Conservation (phyloP, 345 rosid genomes). For the Citrus cavaleriei region DNA sequence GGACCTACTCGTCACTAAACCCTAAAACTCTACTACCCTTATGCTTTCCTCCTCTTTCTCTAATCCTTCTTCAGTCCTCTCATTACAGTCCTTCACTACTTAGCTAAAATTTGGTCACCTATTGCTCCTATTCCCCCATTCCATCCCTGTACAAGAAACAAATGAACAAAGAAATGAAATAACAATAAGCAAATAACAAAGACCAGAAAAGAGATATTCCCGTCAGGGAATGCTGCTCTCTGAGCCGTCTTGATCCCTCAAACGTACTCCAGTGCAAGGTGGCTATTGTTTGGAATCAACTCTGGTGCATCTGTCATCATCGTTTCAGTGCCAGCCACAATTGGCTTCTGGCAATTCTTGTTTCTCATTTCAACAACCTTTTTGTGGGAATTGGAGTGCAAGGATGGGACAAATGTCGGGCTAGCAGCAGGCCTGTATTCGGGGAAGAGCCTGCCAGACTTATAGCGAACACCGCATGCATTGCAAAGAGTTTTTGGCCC, state of each 20-base stretch:
- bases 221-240: slow-evolving; percentile 3
- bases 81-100: slow-evolving; percentile 32
- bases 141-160: slow-evolving; percentile 57
- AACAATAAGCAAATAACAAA: slow-evolving; percentile 20
- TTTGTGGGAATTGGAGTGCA: slow-evolving; percentile 97
- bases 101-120: slow-evolving; percentile 37
- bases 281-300: slow-evolving; percentile 43
- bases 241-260: slow-evolving; percentile 14
- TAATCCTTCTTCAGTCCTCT: slow-evolving; percentile 21
- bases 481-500: slow-evolving; percentile 98
- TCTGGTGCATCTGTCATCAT: slow-evolving; percentile 26
- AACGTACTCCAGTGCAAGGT: slow-evolving; percentile 34
- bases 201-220: slow-evolving; percentile 12
- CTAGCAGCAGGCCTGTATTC: slow-evolving; percentile 98
- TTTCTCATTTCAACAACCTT: slow-evolving; percentile 89
- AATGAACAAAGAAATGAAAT: slow-evolving; percentile 41
- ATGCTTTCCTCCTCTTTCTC: slow-evolving; percentile 20
- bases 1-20: slow-evolving; percentile 33
- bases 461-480: slow-evolving; percentile 93
- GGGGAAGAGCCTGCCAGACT: slow-evolving; percentile 95
- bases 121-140: slow-evolving; percentile 33
- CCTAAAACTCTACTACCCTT: slow-evolving; percentile 33
- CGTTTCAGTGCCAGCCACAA: slow-evolving; percentile 2
- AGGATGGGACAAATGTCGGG: slow-evolving; percentile 79
- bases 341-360: slow-evolving; percentile 33